Base-by-base conservation (phyloP, 768 basidiomycete genomes). In the Guyanaporus albipodus region DNA sequence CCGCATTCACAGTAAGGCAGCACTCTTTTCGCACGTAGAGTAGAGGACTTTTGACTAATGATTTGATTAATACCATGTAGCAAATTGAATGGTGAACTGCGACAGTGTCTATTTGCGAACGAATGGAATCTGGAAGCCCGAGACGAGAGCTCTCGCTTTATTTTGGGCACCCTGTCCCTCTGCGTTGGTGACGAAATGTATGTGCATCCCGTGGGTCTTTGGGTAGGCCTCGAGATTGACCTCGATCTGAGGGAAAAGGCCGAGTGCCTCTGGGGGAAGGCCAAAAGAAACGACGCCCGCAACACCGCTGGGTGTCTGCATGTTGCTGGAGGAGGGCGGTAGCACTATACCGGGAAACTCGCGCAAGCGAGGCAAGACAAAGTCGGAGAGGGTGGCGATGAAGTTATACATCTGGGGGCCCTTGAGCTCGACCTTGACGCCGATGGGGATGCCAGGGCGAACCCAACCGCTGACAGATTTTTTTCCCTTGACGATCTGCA, bases 391-490 rank as follows among this genome's bases (percentile, higher is more conserved):
- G 8, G 82, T 83, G 46, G 81, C 81, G 46, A 98, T 73, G 68
- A 98, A 97, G 57, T 91, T 87, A 72, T 91, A 97, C 94, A 98
- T 97, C 56, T 85, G 81, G 38, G 87, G 83, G 12, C 94, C 94
- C 61, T 81, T 83, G 56, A 99, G 70, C 63, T 89, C 89, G 50
- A 97, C 91, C 71, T 93, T 93, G 53, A 80, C 91, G 49, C 91
- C 92, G 17, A 86, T 72, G 0, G 95, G 91, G 38, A 89, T 64
- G 19, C 87, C 86, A 0, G 83, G 81, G 27, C 95, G 76, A 31
- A 94, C 79, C 89, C 91, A 98, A 0, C 87, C 85, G 27, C 86
- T 67, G 68, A 87, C 61, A 64, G 78, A 72, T 76, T 87, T 76
- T 69, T 82, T 57, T 54, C 87, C 70, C 67, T 63, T 72, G 45